Base-by-base conservation (phyloP, 257 asterid genomes). In the Salvia miltiorrhiza region DNA sequence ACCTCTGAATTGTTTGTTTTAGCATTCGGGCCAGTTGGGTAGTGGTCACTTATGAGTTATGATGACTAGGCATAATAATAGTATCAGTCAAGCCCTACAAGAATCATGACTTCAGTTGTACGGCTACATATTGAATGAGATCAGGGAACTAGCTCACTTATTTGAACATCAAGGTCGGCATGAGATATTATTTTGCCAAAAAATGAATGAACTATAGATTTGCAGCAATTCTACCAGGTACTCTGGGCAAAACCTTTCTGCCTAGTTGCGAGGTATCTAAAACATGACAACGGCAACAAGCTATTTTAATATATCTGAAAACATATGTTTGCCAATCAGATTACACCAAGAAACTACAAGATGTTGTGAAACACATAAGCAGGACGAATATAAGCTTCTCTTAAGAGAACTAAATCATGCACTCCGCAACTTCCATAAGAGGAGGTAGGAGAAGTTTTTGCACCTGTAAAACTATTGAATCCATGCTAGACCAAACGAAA, bases 371-470 rank as follows among this genome's bases (percentile, higher is more conserved):
- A 32, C 4, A 30, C 44, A 45, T 44, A 65, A 11, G 48, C 55
- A 62, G 45, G 21, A 57, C 55, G 11, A 23, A 48, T 39, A 48
- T 48, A 48, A 41, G 61, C 39, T 50, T 68, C n/a, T 4, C 44
- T 35, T 21, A 40, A 54, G 10, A 23, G 45, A 61, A 49, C 43
- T 23, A 50, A 30, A 61, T 20, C 44, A 17, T 17, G 32, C 39
- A 37, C 47, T 26, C 47, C 30, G 70, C 12, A 65, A 58, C 60
- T 50, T 59, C 74, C 9, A 44, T 39, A 37, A 76, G 62, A 60
- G 7, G 28, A 41, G 35, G 7, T 10, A 21, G 62, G 69, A 65
- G 56, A 58, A 65, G 54, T 52, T 26, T 57, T 57, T 26, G 53
- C 32, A 21, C 47, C 8, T 26, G 33, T 13, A 45, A 49, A 23